phyloP scores from a whole-genome alignment of 441 rosid genomes.

The Syzygium malaccense region DNA sequence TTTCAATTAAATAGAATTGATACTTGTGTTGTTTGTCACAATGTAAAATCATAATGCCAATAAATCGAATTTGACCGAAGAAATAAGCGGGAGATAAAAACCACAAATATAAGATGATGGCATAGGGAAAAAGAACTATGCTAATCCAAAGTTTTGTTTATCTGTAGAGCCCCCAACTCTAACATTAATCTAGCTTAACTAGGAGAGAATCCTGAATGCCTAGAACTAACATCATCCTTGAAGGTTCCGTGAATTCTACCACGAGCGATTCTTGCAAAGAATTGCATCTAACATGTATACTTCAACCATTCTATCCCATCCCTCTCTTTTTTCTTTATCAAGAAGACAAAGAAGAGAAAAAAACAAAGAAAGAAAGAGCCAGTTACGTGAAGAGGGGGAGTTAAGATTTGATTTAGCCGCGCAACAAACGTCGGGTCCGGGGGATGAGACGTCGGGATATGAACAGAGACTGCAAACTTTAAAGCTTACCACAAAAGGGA shows the following conservation, averaged over 20 bases:
- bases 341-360: neutral
- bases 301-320: neutral
- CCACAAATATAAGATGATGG: neutral
- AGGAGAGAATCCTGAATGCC: neutral
- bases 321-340: neutral
- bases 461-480: neutral
- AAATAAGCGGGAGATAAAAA: neutral
- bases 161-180: too few relatives aligned
- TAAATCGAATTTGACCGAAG: neutral
- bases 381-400: neutral
- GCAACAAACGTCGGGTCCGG: neutral
- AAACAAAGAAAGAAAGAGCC: neutral
- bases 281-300: neutral
- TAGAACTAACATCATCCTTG: neutral
- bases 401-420: neutral
- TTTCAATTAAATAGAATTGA: neutral
- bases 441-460: neutral
- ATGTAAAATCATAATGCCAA: neutral
- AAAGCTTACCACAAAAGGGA: neutral
- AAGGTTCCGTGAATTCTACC: neutral
- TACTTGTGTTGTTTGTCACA: neutral
- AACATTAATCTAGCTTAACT: neutral
- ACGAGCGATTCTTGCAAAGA: neutral
- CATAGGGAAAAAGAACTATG: neutral
- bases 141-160: neutral